These are phyloP conservation scores for Colletotrichum sp. DNA, from an alignment of 2,329 filamentous ascomycete genomes.

Conservation along the genomic window DNA sequence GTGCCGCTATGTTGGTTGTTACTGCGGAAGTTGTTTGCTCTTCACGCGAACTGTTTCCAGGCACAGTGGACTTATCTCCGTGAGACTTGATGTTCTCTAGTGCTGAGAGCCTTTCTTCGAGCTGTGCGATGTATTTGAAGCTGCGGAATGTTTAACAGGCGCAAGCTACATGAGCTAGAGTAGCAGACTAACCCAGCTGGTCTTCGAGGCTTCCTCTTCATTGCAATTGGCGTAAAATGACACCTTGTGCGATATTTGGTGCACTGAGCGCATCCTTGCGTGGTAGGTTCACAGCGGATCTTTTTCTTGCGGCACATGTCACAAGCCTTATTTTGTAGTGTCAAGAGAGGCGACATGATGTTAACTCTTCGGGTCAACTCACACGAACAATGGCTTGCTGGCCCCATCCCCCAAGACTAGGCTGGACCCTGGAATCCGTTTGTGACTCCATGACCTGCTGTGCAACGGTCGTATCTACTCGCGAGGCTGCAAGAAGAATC, in stretches of 20 bases:
- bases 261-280: conserved; percentile 29
- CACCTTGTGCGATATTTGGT: conserved; percentile 27
- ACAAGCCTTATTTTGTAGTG: background rate
- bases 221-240: conserved; percentile 29
- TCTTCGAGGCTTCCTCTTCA: background rate
- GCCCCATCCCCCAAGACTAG: background rate
- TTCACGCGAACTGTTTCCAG: background rate
- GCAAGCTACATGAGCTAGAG: background rate
- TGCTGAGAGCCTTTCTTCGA: conserved; percentile 23
- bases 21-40: background rate
- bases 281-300: conserved; percentile 30
- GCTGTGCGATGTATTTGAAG: conserved; percentile 23
- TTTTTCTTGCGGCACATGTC: conserved; percentile 35
- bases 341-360: background rate
- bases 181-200: background rate
- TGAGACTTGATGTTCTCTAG: conserved; percentile 10
- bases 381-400: background rate
- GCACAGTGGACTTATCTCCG: background rate
- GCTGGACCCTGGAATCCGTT: background rate
- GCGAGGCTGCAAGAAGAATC: background rate
- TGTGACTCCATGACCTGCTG: background rate
- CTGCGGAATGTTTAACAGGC: conserved; percentile 1
- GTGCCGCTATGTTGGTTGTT: background rate
- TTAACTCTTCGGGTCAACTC: background rate
- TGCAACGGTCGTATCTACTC: background rate